Evolutionary conservation across 345 rosid genomes (phyloP).

Genomic region (thale cress (Arabidopsis thaliana)): TAIR10.1 NC_003074.8:5843501-5844000

Average conservation of each 20-base stretch:
- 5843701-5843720: slow-evolving; percentile 5
- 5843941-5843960: background rate
- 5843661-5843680: slow-evolving; percentile 36
- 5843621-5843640: slow-evolving; percentile 2
- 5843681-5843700: slow-evolving; percentile 35
- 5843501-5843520: background rate
- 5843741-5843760: slow-evolving; percentile 45
- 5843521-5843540: background rate
- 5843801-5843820: slow-evolving; percentile 37
- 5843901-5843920: slow-evolving; percentile 32
- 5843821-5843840: slow-evolving; percentile 47
- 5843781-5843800: slow-evolving; percentile 41
- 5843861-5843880: slow-evolving; percentile 36
- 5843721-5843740: slow-evolving; percentile 37
- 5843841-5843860: background rate
- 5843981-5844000: too few relatives aligned
- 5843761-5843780: slow-evolving; percentile 19
- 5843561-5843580: background rate
- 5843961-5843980: background rate
- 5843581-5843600: background rate
- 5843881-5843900: slow-evolving; percentile 37
- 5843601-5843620: slow-evolving; percentile 2
- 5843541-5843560: background rate
- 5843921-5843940: slow-evolving; percentile 32
- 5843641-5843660: slow-evolving; percentile 28